Evolutionary conservation across 768 basidiomycete species (phyloP).

Genomic region (Mycena alexandri): DNA sequence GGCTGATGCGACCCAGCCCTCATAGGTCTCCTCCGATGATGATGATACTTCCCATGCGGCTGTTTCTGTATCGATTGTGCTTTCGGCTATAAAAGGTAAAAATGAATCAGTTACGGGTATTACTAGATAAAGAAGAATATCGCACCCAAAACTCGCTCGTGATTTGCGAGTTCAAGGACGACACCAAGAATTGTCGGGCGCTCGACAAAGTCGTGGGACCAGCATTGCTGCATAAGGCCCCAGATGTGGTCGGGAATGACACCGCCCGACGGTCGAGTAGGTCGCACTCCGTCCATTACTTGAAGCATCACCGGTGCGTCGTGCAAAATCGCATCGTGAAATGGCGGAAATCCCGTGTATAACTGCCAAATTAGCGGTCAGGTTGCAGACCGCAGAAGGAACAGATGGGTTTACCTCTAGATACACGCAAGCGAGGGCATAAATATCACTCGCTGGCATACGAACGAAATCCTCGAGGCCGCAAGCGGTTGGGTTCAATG

Average conservation of each 20-base stretch:
- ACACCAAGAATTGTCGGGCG: constrained; percentile 31
- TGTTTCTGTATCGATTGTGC: neutral
- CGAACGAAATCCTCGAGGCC: constrained; percentile 12
- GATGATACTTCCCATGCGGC: neutral
- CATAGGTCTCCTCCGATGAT: constrained; percentile 38
- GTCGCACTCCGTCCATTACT: constrained; percentile 21
- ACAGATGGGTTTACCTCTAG: constrained; percentile 18
- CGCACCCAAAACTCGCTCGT: constrained; percentile 1
- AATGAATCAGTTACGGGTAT: neutral
- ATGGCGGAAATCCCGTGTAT: constrained; percentile 29
- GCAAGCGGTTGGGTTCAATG: constrained; percentile 26
- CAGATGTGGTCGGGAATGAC: constrained; percentile 25
- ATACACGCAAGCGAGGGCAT: constrained; percentile 31
- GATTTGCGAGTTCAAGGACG: constrained; percentile 25
- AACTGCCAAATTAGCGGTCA: constrained; percentile 2
- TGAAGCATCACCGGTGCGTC: constrained; percentile 27
- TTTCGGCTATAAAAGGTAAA: neutral
- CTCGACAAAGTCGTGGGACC: constrained; percentile 20
- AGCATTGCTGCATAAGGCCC: constrained; percentile 25
- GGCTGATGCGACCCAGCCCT: constrained; percentile 52
- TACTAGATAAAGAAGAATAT: neutral
- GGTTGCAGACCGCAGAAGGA: too few species aligned
- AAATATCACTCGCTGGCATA: constrained; percentile 28
- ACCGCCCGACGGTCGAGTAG: constrained; percentile 5
- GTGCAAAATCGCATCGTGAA: constrained; percentile 21